phyloP scores from a whole-genome alignment of 495 filamentous ascomycete genomes.

The Tuber borchii region DNA sequence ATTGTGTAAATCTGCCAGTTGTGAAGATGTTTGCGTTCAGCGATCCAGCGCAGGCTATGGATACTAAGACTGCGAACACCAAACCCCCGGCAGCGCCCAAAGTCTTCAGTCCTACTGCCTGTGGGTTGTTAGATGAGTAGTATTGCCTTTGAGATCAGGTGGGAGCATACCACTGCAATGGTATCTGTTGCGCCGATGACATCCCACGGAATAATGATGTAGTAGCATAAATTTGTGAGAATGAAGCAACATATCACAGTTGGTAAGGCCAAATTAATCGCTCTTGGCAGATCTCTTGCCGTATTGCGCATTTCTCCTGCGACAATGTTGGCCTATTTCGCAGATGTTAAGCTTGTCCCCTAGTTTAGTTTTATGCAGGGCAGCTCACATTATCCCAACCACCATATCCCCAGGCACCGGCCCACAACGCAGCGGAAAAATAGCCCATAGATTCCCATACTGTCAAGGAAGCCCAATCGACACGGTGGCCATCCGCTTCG shows the following conservation, averaged over 20 bases:
- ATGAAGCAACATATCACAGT: slow-evolving; percentile 54
- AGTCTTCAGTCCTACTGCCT: slow-evolving; percentile 50
- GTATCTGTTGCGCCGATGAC: neutral
- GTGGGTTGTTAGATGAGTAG: slow-evolving; percentile 42
- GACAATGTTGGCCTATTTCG: slow-evolving; percentile 50
- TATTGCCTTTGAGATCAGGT: neutral
- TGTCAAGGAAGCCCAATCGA: slow-evolving; percentile 48
- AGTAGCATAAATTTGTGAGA: slow-evolving; percentile 15
- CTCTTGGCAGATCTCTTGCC: slow-evolving; percentile 50
- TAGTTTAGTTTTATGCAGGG: neutral
- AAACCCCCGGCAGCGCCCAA: slow-evolving; percentile 50
- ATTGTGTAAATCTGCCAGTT: slow-evolving; percentile 52
- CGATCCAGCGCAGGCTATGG: slow-evolving; percentile 51
- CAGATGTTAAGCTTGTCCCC: slow-evolving; percentile 1
- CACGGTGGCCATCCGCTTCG: slow-evolving; percentile 47
- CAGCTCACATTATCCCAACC: slow-evolving; percentile 55
- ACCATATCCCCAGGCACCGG: slow-evolving; percentile 54
- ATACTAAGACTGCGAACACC: slow-evolving; percentile 49
- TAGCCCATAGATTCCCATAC: slow-evolving; percentile 52
- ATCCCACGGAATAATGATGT: neutral
- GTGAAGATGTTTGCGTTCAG: slow-evolving; percentile 55
- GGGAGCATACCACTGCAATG: neutral
- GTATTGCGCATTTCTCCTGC: slow-evolving; percentile 51
- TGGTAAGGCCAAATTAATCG: slow-evolving; percentile 53
- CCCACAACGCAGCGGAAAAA: slow-evolving; percentile 52